Evolutionary conservation across 805 yeast genomes (phyloP).

Genomic region (Candida succiphila): DNA sequence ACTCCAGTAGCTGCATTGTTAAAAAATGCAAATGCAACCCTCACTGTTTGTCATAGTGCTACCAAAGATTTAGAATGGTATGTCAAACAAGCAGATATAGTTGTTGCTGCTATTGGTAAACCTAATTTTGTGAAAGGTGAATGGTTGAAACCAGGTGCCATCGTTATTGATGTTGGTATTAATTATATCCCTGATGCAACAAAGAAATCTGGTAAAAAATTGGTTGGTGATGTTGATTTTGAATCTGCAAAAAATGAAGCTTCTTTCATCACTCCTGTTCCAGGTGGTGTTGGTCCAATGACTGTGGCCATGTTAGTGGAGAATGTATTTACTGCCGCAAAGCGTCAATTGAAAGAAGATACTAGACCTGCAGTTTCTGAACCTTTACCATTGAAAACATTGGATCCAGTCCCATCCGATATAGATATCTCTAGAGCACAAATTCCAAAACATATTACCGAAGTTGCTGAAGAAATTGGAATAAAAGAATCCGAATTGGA

Average conservation of each 20-base stretch:
- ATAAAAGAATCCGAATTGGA: slow-evolving; percentile 60
- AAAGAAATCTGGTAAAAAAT: slow-evolving; percentile 57
- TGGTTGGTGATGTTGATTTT: slow-evolving; percentile 75
- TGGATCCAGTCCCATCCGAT: slow-evolving; percentile 72
- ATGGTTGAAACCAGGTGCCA: slow-evolving; percentile 60
- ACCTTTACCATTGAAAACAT: slow-evolving; percentile 47
- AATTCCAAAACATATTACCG: slow-evolving; percentile 57
- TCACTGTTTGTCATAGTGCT: slow-evolving; percentile 63
- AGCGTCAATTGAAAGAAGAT: slow-evolving; percentile 23
- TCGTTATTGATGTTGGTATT: slow-evolving; percentile 78
- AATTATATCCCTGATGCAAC: slow-evolving; percentile 60
- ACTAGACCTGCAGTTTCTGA: slow-evolving; percentile 27
- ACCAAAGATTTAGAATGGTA: slow-evolving; percentile 39
- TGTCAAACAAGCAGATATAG: slow-evolving; percentile 60
- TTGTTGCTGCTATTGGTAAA: slow-evolving; percentile 68
- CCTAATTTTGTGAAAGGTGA: slow-evolving; percentile 65
- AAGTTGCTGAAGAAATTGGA: slow-evolving; percentile 63
- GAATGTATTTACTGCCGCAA: slow-evolving; percentile 63
- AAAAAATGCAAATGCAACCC: slow-evolving; percentile 65
- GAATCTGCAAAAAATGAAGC: slow-evolving; percentile 45
- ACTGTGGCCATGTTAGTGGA: slow-evolving; percentile 75
- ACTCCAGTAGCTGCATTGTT: slow-evolving; percentile 67
- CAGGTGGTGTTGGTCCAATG: slow-evolving; percentile 93
- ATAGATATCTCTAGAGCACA: slow-evolving; percentile 71
- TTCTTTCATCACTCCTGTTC: slow-evolving; percentile 72